Evolutionary conservation across 208 protist species (phyloP).

Genomic region (Acanthamoeba lenticulata): DNA sequence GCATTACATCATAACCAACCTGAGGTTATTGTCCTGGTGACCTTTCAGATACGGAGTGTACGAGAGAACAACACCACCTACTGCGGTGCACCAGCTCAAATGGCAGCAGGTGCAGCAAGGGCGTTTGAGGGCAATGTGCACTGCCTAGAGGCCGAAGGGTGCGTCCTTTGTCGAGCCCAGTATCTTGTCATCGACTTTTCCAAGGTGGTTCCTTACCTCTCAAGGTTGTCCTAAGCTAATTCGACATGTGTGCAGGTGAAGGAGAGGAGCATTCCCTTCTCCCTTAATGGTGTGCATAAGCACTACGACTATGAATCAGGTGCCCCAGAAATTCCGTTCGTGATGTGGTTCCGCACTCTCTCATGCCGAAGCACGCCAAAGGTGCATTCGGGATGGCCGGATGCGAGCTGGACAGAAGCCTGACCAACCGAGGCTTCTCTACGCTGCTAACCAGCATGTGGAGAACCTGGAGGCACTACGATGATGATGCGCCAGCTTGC

Average conservation of each 20-base stretch:
- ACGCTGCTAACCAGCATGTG: not conserved
- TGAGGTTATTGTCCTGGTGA: not conserved
- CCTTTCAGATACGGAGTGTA: not conserved
- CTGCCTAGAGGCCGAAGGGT: not conserved
- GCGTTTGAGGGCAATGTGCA: not conserved
- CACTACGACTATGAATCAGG: not conserved
- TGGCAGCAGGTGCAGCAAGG: not conserved
- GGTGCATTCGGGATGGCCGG: not conserved
- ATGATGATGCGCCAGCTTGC: not conserved
- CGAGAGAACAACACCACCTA: not conserved
- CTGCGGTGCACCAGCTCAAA: not conserved
- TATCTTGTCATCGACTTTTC: not conserved
- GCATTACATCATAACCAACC: not conserved
- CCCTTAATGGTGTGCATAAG: not conserved
- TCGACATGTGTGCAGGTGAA: not conserved
- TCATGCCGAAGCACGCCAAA: not conserved
- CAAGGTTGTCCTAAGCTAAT: not conserved
- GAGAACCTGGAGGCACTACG: not conserved
- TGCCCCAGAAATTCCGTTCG: not conserved
- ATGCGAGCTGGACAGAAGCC: not conserved
- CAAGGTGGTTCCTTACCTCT: not conserved
- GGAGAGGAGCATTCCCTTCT: not conserved
- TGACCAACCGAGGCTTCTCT: not conserved
- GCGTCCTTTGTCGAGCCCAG: not conserved
- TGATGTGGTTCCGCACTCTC: not conserved